Conservation (phyloP, 148 eudicot genomes). For the Pouteria glomerata region DNA sequence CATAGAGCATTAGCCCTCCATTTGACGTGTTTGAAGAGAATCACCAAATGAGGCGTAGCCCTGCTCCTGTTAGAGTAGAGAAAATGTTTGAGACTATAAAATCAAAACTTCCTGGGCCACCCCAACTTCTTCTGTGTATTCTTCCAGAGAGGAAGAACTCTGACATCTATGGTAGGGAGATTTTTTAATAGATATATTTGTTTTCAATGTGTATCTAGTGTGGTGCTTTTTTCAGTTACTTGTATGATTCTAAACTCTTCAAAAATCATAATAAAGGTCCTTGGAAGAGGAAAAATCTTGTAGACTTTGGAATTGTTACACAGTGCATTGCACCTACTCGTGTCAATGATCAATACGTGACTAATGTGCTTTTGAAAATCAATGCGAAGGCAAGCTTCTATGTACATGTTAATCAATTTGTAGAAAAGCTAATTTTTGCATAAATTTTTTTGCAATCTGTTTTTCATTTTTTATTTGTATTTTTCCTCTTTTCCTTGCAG, state of each 20-base stretch:
- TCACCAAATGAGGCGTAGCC: slow-evolving; percentile 17
- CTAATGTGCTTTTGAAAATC: slow-evolving; percentile 26
- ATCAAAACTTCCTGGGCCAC: slow-evolving; percentile 23
- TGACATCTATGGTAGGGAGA: slow-evolving; percentile 33
- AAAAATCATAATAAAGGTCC: too few relatives aligned
- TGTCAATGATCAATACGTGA: slow-evolving; percentile 28
- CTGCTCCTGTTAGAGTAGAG: slow-evolving; percentile 27
- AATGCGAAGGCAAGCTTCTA: slow-evolving; percentile 24
- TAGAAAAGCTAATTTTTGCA: neutral
- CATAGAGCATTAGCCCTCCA: slow-evolving; percentile 12
- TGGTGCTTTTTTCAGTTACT: too few relatives aligned
- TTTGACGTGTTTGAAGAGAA: slow-evolving; percentile 24
- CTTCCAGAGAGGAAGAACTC: slow-evolving; percentile 34
- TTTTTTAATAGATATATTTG: too few relatives aligned
- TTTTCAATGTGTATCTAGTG: too few relatives aligned
- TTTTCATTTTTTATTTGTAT: neutral
- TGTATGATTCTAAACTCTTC: too few relatives aligned
- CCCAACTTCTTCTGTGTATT: slow-evolving; percentile 27
- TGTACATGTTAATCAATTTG: too few relatives aligned
- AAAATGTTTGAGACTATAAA: slow-evolving; percentile 26
- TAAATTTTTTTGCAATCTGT: neutral
- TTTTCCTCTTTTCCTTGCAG: slow-evolving; percentile 10
- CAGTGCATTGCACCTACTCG: slow-evolving; percentile 23
- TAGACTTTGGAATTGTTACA: slow-evolving; percentile 21
- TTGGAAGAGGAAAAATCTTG: slow-evolving; percentile 27